Evolutionary conservation across 2,329 filamentous ascomycete genomes (phyloP).

Genomic region (Anthostomella pinea): DNA sequence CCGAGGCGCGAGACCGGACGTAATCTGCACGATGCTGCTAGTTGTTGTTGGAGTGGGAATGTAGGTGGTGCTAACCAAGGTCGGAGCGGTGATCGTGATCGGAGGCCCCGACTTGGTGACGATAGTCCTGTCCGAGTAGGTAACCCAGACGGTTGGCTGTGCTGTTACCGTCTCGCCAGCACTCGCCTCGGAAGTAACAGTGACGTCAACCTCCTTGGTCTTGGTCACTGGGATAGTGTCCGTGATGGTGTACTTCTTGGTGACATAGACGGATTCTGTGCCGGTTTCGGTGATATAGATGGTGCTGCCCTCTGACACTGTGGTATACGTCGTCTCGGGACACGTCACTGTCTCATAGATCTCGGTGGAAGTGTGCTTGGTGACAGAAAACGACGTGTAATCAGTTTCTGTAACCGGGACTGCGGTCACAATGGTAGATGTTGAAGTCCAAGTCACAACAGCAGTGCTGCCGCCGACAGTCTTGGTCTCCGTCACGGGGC

Average conservation of each 20-base stretch:
- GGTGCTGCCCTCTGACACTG: slow-evolving; percentile 40
- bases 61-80: not conserved
- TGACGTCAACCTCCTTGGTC: slow-evolving; percentile 38
- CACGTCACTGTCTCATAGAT: slow-evolving; percentile 37
- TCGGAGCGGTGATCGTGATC: slow-evolving; percentile 17
- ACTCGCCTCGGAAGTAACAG: slow-evolving; percentile 37
- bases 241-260: slow-evolving; percentile 36
- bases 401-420: slow-evolving; percentile 29
- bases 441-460: slow-evolving; percentile 38
- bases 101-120: slow-evolving; percentile 29
- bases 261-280: slow-evolving; percentile 39
- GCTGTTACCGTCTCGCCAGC: slow-evolving; percentile 33
- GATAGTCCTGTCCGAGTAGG: slow-evolving; percentile 31
- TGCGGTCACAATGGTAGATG: slow-evolving; percentile 30
- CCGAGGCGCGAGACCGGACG: slow-evolving; percentile 16
- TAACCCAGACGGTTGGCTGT: slow-evolving; percentile 32
- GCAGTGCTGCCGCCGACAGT: slow-evolving; percentile 39
- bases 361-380: slow-evolving; percentile 28
- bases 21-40: slow-evolving; percentile 4
- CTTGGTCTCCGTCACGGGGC: slow-evolving; percentile 42
- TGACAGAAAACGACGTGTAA: slow-evolving; percentile 33
- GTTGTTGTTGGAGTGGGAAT: not conserved
- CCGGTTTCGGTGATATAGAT: slow-evolving; percentile 41
- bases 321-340: slow-evolving; percentile 41
- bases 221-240: slow-evolving; percentile 40